Evolutionary conservation across 2,329 filamentous ascomycete genomes (phyloP).

Genomic region (Fusarium setosum): DNA sequence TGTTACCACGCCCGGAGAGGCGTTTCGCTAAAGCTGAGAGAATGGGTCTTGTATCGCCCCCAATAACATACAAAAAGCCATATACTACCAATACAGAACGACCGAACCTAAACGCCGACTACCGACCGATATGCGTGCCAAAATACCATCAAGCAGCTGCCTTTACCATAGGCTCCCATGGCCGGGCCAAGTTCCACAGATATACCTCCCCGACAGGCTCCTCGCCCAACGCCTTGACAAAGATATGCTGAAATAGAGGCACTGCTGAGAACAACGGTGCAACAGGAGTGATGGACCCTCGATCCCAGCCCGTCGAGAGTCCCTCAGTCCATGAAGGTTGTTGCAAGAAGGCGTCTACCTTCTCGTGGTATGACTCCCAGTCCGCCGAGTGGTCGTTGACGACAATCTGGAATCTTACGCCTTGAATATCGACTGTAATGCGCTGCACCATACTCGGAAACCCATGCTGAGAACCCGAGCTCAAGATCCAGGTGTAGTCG

Average conservation of each 20-base stretch:
- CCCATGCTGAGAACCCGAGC: constrained; percentile 45
- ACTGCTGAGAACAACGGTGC: constrained; percentile 43
- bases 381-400: constrained; percentile 50
- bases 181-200: constrained; percentile 54
- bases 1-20: constrained; percentile 31
- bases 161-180: constrained; percentile 58
- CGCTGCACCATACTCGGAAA: constrained; percentile 49
- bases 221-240: constrained; percentile 49
- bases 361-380: constrained; percentile 46
- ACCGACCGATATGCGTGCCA: constrained; percentile 1
- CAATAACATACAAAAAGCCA: constrained; percentile 7
- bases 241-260: constrained; percentile 49
- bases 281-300: constrained; percentile 39
- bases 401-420: constrained; percentile 52
- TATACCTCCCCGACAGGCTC: constrained; percentile 51
- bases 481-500: constrained; percentile 51
- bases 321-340: constrained; percentile 43
- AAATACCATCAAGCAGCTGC: constrained; percentile 44
- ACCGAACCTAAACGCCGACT: constrained; percentile 26
- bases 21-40: constrained; percentile 30
- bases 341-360: constrained; percentile 49
- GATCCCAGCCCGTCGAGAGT: constrained; percentile 44
- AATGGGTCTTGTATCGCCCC: constrained; percentile 12
- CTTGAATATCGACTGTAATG: constrained; percentile 54
- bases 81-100: constrained; percentile 18